Evolutionary conservation across 179 eudicot genomes (phyloP), one percentile per base, ranked within the genome.

Genomic region (Corrigiola litoralis): DNA sequence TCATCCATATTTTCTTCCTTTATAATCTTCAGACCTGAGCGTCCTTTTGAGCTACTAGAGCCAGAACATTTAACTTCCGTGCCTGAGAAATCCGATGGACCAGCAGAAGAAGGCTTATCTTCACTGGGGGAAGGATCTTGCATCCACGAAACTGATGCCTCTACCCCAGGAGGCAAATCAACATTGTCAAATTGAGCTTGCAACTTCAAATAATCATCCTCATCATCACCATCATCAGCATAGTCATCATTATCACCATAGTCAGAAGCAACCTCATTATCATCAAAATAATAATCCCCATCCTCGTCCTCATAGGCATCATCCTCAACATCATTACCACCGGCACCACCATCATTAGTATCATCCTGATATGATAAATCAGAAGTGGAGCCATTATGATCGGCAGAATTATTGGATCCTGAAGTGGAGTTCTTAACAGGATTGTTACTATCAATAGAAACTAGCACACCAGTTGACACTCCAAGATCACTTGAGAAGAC

Each of bases 111-210:
- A 34, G 59, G 45, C 52, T 48, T 46, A 51, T 70, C 58, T 53
- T 65, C 72, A 61, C 73, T 58, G 38, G 83, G 71, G 24, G 62
- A 56, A 67, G 83, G 69, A n/a, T 70, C 78, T 46, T 74, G 60
- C 71, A 86, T 58, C 90, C 94, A 89, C 18, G 94, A 62, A 53
- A 89, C 81, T 1, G 94, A 69, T 23, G 94, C 94, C 77, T 89
- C 96, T 27, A 89, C 90, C 14, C 96, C 96, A 71, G 96, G 81
- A 75, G 96, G 96, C 78, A 89, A 80, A 82, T 87, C 88, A 47
- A 78, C 90, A 70, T 85, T 75, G 68, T 89, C 96, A 63, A 89
- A 87, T 72, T 84, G 88, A 38, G 90, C 88, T 87, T 87, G 94
- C 84, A 89, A 64, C 47, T 72, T 75, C 74, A 75, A 44, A 66